These are phyloP conservation scores for Saxispiralis lemnorum DNA, from an alignment of 495 filamentous ascomycete genomes.

Conservation along the genomic window DNA sequence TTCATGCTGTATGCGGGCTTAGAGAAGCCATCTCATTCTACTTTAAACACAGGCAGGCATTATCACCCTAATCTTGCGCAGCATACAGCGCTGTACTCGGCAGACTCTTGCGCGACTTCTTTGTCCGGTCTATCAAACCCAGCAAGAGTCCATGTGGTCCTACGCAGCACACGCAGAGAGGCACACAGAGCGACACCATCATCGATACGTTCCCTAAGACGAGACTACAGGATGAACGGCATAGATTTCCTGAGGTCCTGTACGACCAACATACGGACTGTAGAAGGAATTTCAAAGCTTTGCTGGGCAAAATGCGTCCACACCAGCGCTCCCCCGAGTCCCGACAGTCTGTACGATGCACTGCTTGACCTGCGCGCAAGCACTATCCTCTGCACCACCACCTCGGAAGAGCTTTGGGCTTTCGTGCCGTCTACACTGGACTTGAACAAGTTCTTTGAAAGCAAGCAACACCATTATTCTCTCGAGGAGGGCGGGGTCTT, in stretches of 20 bases:
- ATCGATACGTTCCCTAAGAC: conserved; percentile 21
- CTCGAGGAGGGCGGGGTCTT: neutral
- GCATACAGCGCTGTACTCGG: no score
- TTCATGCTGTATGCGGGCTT: no score
- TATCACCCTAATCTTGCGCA: no score
- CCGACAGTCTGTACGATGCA: neutral
- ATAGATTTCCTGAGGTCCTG: conserved; percentile 26
- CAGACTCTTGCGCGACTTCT: no score
- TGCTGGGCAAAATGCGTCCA: neutral
- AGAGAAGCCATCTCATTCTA: no score
- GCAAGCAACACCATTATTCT: no score
- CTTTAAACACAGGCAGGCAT: no score
- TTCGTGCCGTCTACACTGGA: neutral
- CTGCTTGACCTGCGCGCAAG: conserved; percentile 1
- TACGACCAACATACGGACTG: conserved; percentile 20
- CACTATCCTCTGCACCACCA: conserved; percentile 1
- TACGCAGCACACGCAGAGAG: no score
- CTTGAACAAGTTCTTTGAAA: neutral
- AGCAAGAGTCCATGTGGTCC: no score
- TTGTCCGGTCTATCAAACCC: no score
- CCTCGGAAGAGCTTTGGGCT: neutral
- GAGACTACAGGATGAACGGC: neutral
- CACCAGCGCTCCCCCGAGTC: neutral
- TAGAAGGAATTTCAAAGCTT: conserved; percentile 6
- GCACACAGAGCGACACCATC: conserved; percentile 12